These are phyloP conservation scores for Hyparrhenia diplandra DNA, from an alignment of 176 grass and related monocot species.

Conservation along the genomic window DNA sequence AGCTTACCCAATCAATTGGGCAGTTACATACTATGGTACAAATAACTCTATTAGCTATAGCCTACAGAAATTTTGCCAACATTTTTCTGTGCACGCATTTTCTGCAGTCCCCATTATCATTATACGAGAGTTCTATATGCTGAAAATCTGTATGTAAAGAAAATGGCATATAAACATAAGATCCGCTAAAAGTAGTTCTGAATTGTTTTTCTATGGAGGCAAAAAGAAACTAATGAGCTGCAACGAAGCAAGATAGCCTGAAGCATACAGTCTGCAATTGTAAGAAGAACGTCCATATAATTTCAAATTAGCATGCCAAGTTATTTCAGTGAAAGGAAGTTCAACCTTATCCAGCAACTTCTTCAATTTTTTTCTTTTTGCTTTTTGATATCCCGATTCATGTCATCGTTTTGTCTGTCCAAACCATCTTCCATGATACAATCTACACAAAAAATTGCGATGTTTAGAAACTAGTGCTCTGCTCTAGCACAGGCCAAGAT, in stretches of 20 bases:
- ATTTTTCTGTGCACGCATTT: background rate
- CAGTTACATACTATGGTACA: background rate
- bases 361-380: slow-evolving; percentile 74
- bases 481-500: background rate
- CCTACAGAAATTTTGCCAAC: background rate
- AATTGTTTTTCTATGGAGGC: background rate
- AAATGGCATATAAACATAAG: background rate
- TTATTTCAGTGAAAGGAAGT: background rate
- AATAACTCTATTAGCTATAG: background rate
- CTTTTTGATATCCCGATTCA: slow-evolving; percentile 43
- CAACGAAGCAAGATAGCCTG: background rate
- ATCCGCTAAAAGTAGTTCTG: background rate
- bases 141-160: background rate
- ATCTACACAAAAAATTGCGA: slow-evolving; percentile 37
- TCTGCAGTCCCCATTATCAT: background rate
- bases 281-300: background rate
- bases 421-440: slow-evolving; percentile 35
- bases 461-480: slow-evolving; percentile 10
- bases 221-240: background rate
- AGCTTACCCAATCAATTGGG: background rate
- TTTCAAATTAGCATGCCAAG: background rate
- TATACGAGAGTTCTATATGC: background rate
- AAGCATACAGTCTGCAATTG: background rate
- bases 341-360: slow-evolving; percentile 72
- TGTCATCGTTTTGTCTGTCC: slow-evolving; percentile 48